These are phyloP conservation scores for Aphanomyces cochlioides DNA, from an alignment of 352 stramenopile species.

Conservation along the genomic window DNA sequence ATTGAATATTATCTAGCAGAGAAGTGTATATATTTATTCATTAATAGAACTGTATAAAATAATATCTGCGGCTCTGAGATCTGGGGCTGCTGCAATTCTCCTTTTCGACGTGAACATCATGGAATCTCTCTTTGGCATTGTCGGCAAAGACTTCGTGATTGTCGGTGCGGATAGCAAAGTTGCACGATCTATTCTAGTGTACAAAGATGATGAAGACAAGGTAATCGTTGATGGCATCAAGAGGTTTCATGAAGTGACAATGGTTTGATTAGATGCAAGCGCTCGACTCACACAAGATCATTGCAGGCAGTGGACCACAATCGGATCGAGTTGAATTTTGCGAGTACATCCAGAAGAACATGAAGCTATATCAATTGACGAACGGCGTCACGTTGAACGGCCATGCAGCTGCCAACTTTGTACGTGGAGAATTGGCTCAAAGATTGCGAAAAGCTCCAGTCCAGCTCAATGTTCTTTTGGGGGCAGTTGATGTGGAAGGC, in stretches of 20 bases:
- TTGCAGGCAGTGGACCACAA: constrained; percentile 71
- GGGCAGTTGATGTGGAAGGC: constrained; percentile 37
- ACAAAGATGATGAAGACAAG: constrained; percentile 92
- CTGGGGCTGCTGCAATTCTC: constrained; percentile 23
- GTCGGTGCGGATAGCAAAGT: constrained; percentile 88
- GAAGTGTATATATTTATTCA: not conserved
- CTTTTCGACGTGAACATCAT: constrained; percentile 37
- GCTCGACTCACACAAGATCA: constrained; percentile 78
- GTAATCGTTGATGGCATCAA: constrained; percentile 40
- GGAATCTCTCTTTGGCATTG: constrained; percentile 86
- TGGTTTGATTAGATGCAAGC: constrained; percentile 48
- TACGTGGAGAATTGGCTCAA: constrained; percentile 72
- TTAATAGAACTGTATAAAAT: not conserved
- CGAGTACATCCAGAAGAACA: constrained; percentile 89
- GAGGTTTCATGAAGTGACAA: not conserved
- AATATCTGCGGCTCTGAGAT: not conserved
- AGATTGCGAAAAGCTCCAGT: constrained; percentile 80
- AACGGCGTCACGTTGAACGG: constrained; percentile 83
- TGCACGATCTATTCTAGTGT: constrained; percentile 88
- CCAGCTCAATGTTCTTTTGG: constrained; percentile 83
- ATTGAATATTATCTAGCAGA: not conserved
- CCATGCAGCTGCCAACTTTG: constrained; percentile 76
- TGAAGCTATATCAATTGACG: constrained; percentile 88
- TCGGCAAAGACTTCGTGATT: constrained; percentile 90
- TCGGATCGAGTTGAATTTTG: constrained; percentile 76